A percentile compares a stretch with the other conserved stretches of the same genome.
These are phyloP conservation scores for Deuterostichococcus epilithicus DNA, from an alignment of 139 green algal species.

Conservation along the genomic window DNA sequence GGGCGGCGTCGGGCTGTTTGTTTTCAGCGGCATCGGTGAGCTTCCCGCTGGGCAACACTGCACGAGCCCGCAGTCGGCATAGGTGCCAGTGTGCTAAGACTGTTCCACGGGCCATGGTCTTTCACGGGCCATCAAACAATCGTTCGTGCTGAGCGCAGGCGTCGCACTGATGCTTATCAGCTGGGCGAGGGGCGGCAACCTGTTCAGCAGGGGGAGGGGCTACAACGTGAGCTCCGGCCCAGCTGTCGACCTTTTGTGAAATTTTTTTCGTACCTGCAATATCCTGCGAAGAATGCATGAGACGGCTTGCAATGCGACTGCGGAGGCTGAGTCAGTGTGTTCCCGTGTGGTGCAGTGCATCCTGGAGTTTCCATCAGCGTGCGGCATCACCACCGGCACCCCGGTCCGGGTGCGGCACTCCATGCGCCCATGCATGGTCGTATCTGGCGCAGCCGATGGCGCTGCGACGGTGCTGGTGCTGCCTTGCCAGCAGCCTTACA, in stretches of 20 bases:
- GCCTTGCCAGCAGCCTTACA: not conserved
- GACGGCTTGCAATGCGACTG: too few species aligned
- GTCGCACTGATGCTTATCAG: slow-evolving; percentile 44
- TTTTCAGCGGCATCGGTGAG: slow-evolving; percentile 60
- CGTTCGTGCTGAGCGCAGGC: slow-evolving; percentile 25
- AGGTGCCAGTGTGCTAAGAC: not conserved
- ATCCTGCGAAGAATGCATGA: too few species aligned
- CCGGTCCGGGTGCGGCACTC: slow-evolving; percentile 67
- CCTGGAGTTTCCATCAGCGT: slow-evolving; percentile 89
- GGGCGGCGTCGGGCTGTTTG: slow-evolving; percentile 79
- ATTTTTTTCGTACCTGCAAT: too few species aligned
- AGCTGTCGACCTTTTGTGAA: too few species aligned
- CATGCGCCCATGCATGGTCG: too few species aligned
- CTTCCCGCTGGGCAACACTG: not conserved
- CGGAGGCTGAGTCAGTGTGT: too few species aligned
- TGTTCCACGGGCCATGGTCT: not conserved
- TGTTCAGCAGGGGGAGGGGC: slow-evolving; percentile 40
- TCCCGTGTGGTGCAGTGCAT: slow-evolving; percentile 51
- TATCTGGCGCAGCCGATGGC: too few species aligned
- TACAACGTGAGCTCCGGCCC: slow-evolving; percentile 40
- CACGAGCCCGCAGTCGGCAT: not conserved
- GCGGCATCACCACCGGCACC: slow-evolving; percentile 93
- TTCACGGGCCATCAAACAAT: not conserved
- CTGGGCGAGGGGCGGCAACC: slow-evolving; percentile 49
- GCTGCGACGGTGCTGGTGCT: not conserved